These are phyloP conservation scores for Aspergillus fischeri DNA, from an alignment of 2,329 filamentous ascomycete genomes.

Conservation along the genomic window DNA sequence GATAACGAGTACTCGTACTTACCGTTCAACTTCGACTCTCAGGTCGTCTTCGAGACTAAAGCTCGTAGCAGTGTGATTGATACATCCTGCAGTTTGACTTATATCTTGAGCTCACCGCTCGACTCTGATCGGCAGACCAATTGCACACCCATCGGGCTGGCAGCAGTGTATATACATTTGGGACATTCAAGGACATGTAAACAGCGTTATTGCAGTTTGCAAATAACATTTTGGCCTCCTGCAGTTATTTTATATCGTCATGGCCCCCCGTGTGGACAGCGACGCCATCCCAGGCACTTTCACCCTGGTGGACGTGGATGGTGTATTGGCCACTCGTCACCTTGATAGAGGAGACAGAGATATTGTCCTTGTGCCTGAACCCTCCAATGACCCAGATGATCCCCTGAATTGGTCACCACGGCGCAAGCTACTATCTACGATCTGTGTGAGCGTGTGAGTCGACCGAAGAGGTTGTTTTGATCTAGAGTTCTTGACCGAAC, in stretches of 20 bases:
- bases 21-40: neutral
- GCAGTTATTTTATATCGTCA: conserved; percentile 5
- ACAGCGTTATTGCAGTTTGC: neutral
- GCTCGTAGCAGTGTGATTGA: neutral
- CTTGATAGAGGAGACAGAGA: conserved; percentile 27
- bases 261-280: conserved; percentile 25
- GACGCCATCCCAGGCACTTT: conserved; percentile 42
- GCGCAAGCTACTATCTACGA: conserved; percentile 42
- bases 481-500: neutral
- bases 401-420: conserved; percentile 44
- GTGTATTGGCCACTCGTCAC: conserved; percentile 31
- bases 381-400: conserved; percentile 45
- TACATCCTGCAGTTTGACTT: neutral
- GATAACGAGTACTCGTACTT: neutral
- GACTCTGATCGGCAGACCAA: neutral
- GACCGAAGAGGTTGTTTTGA: neutral
- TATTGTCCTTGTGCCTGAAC: conserved; percentile 42
- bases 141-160: neutral
- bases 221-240: neutral
- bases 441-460: conserved; percentile 40
- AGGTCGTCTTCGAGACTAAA: neutral
- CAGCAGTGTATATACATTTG: neutral
- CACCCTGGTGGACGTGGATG: conserved; percentile 40
- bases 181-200: neutral
- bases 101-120: neutral